Conservation (phyloP, 352 stramenopile species). For the Phytophthora citrophthora region DNA sequence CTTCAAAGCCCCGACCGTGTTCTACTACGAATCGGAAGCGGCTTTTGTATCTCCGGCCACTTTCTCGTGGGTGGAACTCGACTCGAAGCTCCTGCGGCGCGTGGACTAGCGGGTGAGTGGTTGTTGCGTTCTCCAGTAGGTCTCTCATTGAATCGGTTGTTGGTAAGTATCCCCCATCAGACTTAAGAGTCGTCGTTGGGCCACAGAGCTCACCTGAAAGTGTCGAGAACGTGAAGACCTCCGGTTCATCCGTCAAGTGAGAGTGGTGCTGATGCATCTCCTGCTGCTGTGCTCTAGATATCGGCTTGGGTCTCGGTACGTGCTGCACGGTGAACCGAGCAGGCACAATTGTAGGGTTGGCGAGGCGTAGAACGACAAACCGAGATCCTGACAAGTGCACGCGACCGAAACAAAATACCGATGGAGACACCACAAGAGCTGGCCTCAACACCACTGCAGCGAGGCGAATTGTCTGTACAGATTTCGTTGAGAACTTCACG, state of each 20-base stretch:
- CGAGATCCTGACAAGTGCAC: constrained; percentile 60
- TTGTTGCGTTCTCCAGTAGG: constrained; percentile 32
- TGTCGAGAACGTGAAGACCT: constrained; percentile 64
- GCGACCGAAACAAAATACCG: constrained; percentile 67
- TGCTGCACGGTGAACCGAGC: constrained; percentile 64
- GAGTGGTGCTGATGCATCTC: constrained; percentile 60
- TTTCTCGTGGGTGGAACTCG: constrained; percentile 51
- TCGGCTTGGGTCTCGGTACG: constrained; percentile 51
- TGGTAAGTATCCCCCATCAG: constrained; percentile 50
- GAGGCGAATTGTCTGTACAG: constrained; percentile 65
- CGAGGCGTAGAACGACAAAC: constrained; percentile 51
- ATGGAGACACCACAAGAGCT: constrained; percentile 67
- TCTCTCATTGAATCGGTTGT: constrained; percentile 46
- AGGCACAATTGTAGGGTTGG: constrained; percentile 70
- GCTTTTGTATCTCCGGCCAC: constrained; percentile 55
- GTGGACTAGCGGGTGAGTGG: constrained; percentile 44
- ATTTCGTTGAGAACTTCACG: constrained; percentile 74
- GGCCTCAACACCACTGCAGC: constrained; percentile 53
- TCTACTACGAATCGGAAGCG: constrained; percentile 75
- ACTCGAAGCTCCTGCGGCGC: constrained; percentile 52
- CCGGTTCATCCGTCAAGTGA: constrained; percentile 61
- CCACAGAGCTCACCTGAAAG: constrained; percentile 50
- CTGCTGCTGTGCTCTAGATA: constrained; percentile 65
- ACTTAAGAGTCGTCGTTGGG: constrained; percentile 65
- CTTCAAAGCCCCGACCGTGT: constrained; percentile 66